These are phyloP conservation scores for Aeschynomene evenia DNA, from an alignment of 306 rosid genomes.

Conservation along the genomic window DNA sequence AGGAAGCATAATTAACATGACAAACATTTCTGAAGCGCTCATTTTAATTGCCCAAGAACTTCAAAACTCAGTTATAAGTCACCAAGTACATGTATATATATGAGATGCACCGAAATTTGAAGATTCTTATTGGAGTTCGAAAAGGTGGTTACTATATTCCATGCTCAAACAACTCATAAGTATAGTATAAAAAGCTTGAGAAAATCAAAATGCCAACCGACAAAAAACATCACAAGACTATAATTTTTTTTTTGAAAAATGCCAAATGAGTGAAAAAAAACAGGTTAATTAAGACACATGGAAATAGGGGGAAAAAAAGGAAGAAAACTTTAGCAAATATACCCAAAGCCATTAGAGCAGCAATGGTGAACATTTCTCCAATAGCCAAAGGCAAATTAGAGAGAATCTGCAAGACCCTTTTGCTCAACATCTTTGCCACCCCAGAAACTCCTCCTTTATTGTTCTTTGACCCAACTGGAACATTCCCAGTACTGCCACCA, in stretches of 20 bases:
- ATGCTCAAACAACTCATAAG: not conserved
- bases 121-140: not conserved
- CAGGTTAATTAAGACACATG: not conserved
- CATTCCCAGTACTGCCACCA: slow-evolving; percentile 32
- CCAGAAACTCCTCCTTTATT: slow-evolving; percentile 37
- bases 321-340: slow-evolving; percentile 21
- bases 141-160: not conserved
- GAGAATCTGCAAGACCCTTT: slow-evolving; percentile 57
- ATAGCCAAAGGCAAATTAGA: slow-evolving; percentile 92
- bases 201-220: not conserved
- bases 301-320: not conserved
- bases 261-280: not conserved
- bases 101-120: not conserved
- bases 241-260: no score
- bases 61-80: not conserved
- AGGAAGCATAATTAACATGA: not conserved
- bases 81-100: not conserved
- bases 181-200: not conserved
- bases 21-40: not conserved
- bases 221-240: not conserved
- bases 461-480: slow-evolving; percentile 35
- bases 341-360: slow-evolving; percentile 87
- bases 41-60: not conserved
- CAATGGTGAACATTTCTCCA: slow-evolving; percentile 86
- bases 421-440: slow-evolving; percentile 50